These are phyloP conservation scores for Cladophialophora carrionii DNA, from an alignment of 2,329 filamentous ascomycete species.

Conservation along the genomic window DNA sequence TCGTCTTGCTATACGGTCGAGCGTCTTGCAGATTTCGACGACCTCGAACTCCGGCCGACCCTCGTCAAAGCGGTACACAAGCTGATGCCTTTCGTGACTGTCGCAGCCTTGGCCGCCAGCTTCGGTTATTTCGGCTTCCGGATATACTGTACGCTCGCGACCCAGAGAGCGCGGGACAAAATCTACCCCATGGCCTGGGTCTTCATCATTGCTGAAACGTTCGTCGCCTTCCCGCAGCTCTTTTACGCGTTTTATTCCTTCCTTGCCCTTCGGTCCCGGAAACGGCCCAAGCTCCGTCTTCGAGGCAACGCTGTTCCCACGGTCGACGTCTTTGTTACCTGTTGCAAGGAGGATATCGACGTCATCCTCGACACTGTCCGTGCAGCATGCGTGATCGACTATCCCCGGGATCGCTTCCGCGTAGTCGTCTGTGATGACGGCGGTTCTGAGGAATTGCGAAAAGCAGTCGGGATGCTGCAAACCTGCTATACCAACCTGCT, in stretches of 20 bases:
- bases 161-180: constrained; percentile 21
- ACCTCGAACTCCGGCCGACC: constrained; percentile 26
- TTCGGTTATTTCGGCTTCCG: constrained; percentile 32
- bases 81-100: constrained; percentile 24
- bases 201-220: constrained; percentile 31
- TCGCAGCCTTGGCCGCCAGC: constrained; percentile 25
- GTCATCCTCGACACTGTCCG: constrained; percentile 59
- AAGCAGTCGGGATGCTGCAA: constrained; percentile 47
- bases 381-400: constrained; percentile 57
- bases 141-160: constrained; percentile 25
- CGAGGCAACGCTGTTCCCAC: constrained; percentile 53
- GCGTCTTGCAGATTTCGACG: constrained; percentile 28
- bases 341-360: constrained; percentile 60
- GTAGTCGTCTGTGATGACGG: constrained; percentile 59
- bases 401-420: constrained; percentile 56
- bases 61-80: constrained; percentile 23
- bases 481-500: constrained; percentile 43
- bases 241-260: constrained; percentile 28
- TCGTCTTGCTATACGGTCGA: background rate
- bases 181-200: constrained; percentile 35
- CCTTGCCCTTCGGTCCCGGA: constrained; percentile 24
- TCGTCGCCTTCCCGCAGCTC: constrained; percentile 30
- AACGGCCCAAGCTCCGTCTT: constrained; percentile 30
- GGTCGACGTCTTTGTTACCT: constrained; percentile 61
- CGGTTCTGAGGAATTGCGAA: constrained; percentile 44